A percentile compares a stretch with the other conserved stretches of the same genome.
Evolutionary conservation across 2,329 filamentous ascomycete species (phyloP).

Genomic region (Sclerotinia spermophila): DNA sequence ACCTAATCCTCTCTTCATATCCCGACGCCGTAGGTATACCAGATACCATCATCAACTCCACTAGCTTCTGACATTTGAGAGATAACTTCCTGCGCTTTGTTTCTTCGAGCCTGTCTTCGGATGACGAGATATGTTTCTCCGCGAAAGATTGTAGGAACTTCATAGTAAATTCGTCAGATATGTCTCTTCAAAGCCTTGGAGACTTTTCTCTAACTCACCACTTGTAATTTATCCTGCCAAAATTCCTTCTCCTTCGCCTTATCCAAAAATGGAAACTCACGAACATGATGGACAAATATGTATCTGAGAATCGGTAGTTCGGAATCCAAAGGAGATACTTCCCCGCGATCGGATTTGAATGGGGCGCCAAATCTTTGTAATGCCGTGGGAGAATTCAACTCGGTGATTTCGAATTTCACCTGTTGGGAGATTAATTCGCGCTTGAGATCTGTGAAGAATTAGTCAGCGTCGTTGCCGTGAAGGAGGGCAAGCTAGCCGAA

Average conservation of each 20-base stretch:
- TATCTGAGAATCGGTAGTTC: conserved; percentile 91
- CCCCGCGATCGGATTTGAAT: conserved; percentile 87
- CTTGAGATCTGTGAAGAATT: conserved; percentile 69
- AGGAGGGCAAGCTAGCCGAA: conserved; percentile 21
- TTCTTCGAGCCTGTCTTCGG: conserved; percentile 91
- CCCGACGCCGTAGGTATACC: conserved; percentile 93
- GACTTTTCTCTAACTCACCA: conserved; percentile 54
- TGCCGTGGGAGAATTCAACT: conserved; percentile 92
- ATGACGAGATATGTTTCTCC: conserved; percentile 94
- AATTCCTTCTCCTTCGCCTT: conserved; percentile 98
- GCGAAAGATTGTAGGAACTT: conserved; percentile 97
- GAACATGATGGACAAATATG: conserved; percentile 96
- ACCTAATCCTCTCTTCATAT: conserved; percentile 95
- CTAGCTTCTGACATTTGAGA: conserved; percentile 87
- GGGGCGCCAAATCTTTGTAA: conserved; percentile 93
- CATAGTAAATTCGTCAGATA: conserved; percentile 16
- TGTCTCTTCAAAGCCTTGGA: neutral
- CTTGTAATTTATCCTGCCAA: conserved; percentile 97
- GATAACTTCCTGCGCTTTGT: conserved; percentile 93
- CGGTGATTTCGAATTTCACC: conserved; percentile 83
- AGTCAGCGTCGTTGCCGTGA: conserved; percentile 8
- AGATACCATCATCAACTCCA: conserved; percentile 99
- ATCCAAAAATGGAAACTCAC: conserved; percentile 96
- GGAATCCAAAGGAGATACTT: conserved; percentile 88
- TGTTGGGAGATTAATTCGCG: conserved; percentile 89